Conservation (phyloP, 2,329 filamentous ascomycete species). For the Colletotrichum sp. region DNA sequence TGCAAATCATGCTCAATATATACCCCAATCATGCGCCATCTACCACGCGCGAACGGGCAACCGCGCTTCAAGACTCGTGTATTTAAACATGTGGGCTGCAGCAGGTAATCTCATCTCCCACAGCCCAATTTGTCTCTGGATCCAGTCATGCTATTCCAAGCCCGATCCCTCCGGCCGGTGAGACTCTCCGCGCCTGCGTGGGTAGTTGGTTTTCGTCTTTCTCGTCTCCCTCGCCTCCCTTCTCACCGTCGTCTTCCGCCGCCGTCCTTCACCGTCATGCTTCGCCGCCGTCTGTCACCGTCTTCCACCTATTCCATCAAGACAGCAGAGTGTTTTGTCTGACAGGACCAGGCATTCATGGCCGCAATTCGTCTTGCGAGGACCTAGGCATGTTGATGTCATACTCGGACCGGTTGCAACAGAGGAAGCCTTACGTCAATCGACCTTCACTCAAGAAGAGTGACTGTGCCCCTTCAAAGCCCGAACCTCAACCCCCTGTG, state of each 20-base stretch:
- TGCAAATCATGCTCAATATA: neutral
- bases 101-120: neutral
- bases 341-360: fast-evolving
- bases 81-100: neutral
- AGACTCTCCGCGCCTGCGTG: too few relatives aligned
- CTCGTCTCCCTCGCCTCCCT: neutral
- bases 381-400: fast-evolving
- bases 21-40: neutral
- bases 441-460: neutral
- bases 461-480: neutral
- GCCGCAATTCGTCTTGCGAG: neutral
- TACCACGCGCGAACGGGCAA: fast-evolving
- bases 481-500: fast-evolving
- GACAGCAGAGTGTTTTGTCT: neutral
- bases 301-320: neutral
- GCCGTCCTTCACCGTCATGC: too few relatives aligned
- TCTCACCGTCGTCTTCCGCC: too few relatives aligned
- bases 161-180: fast-evolving
- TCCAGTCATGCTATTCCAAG: fast-evolving
- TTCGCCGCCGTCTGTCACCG: neutral
- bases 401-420: fast-evolving
- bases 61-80: fast-evolving
- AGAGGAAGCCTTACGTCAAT: neutral
- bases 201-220: neutral
- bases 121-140: too few relatives aligned